phyloP scores from a whole-genome alignment of 2,329 filamentous ascomycete genomes.

The Diaporthe humulicola region DNA sequence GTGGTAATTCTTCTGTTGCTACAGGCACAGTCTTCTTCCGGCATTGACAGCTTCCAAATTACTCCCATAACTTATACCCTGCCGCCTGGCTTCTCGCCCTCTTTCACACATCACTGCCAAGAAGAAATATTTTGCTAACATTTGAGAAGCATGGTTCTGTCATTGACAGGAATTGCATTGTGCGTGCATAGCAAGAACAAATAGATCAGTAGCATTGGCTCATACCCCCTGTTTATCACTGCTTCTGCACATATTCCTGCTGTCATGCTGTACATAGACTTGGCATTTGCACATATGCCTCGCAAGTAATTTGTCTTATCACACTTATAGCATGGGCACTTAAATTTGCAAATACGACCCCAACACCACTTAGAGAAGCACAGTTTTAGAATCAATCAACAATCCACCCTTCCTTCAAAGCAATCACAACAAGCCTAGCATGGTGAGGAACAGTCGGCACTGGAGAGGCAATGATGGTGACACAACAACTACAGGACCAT shows the following conservation, averaged over 20 bases:
- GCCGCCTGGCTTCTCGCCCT: neutral
- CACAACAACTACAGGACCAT: neutral
- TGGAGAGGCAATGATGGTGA: neutral
- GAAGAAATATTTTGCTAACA: neutral
- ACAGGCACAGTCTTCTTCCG: neutral
- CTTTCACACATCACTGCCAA: neutral
- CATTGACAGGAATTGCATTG: constrained; percentile 83
- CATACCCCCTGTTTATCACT: neutral
- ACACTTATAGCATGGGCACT: too few relatives aligned
- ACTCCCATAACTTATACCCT: neutral
- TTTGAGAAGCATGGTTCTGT: constrained; percentile 74
- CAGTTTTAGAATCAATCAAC: neutral
- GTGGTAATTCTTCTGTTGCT: neutral
- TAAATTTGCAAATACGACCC: neutral
- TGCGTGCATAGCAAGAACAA: constrained; percentile 79
- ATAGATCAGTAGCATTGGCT: constrained; percentile 39
- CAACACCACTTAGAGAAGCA: neutral
- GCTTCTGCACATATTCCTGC: neutral
- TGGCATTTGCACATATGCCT: neutral
- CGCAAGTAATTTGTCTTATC: neutral
- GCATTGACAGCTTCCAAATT: neutral
- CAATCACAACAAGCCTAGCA: neutral
- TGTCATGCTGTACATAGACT: neutral
- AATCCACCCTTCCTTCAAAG: neutral
- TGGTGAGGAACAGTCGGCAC: neutral